Base-by-base conservation (phyloP, 495 filamentous ascomycete species). In the Talaromyces liani region DNA sequence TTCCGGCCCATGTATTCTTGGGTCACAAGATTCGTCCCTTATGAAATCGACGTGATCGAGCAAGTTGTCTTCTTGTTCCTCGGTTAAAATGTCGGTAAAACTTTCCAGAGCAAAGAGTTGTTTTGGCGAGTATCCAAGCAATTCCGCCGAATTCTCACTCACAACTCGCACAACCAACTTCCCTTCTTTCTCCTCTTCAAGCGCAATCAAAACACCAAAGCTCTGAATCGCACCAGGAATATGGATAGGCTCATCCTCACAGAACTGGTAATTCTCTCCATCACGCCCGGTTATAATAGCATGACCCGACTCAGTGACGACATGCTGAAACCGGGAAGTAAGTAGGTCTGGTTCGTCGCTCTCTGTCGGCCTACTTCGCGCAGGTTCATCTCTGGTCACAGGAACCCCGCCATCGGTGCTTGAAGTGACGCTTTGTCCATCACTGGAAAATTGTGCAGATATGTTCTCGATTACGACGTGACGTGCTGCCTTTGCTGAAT, bases 241-340 rank as follows among this genome's bases (percentile, higher is more conserved):
- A 66, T 92, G 91, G 47, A 97, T 97, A 0, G 93, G 92, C 67
- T 97, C 93, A 72, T 98, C 93, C 73, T 98, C 93, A 72, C 91
- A 96, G n/a, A 82, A 63, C 67, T 93, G 89, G 47, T 93, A 76
- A 2, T 75, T 82, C 16, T 85, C 81, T 2, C 88, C 85, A 61
- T 88, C 83, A 60, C 89, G 80, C 10, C 92, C 92, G 5, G 91
- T 93, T 57, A 96, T 87, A 20, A 98, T 84, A 5, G 87, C 89
- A 76, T 98, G 93, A 0, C 92, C 92, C 55, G 84, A 88, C 6
- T 91, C 85, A 0, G 89, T 93, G 53, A 89, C 71, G 24, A 90
- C 79, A 72, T 98, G 91, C 69, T 87, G 87, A 73, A 95, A 96
- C 3, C 92, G 86, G 14, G 84, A 72, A 2, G 92, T 92, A 8